Percentiles rank a stretch among this genome's conserved stretches.
phyloP scores from a whole-genome alignment of 1,139 yeast species.

The Debaryomyces robertsiae region DNA sequence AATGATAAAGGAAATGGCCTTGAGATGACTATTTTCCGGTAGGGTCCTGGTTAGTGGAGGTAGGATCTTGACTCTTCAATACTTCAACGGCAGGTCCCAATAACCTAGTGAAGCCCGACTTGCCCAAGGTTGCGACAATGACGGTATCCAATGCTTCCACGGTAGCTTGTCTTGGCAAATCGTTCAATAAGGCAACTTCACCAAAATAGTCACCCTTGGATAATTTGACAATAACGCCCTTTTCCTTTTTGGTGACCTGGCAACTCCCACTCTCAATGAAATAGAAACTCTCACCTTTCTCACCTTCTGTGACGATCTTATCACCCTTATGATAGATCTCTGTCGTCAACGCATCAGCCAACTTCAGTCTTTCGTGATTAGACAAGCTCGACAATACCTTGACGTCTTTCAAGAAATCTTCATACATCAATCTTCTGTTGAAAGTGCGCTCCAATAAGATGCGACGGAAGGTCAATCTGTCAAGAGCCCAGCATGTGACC shows the following conservation, averaged over 20 bases:
- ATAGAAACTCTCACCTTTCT: slow-evolving; percentile 87
- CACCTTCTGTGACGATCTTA: slow-evolving; percentile 83
- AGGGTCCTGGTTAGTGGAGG: slow-evolving; percentile 24
- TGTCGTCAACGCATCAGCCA: slow-evolving; percentile 92
- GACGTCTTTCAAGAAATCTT: slow-evolving; percentile 83
- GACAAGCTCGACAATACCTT: slow-evolving; percentile 74
- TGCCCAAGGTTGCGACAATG: slow-evolving; percentile 87
- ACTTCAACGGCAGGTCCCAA: slow-evolving; percentile 89
- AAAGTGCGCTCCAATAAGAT: slow-evolving; percentile 89
- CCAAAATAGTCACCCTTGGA: slow-evolving; percentile 93
- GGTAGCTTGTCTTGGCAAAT: slow-evolving; percentile 93
- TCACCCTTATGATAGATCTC: slow-evolving; percentile 73
- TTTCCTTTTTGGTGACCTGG: slow-evolving; percentile 60
- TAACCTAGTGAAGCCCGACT: slow-evolving; percentile 89
- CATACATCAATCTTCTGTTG: slow-evolving; percentile 87
- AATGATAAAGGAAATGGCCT: neutral
- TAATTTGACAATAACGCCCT: slow-evolving; percentile 63
- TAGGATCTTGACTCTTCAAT: slow-evolving; percentile 81
- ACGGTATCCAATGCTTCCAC: slow-evolving; percentile 76
- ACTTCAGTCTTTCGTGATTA: slow-evolving; percentile 83
- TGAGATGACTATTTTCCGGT: neutral
- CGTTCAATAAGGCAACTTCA: slow-evolving; percentile 89
- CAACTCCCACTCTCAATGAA: slow-evolving; percentile 88
- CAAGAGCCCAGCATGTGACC: slow-evolving; percentile 82
- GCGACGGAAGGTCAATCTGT: slow-evolving; percentile 89